Percentiles rank a stretch among this genome's conserved stretches.
phyloP scores from a whole-genome alignment of 139 green algal species.

The Chlorella ohadii region DNA sequence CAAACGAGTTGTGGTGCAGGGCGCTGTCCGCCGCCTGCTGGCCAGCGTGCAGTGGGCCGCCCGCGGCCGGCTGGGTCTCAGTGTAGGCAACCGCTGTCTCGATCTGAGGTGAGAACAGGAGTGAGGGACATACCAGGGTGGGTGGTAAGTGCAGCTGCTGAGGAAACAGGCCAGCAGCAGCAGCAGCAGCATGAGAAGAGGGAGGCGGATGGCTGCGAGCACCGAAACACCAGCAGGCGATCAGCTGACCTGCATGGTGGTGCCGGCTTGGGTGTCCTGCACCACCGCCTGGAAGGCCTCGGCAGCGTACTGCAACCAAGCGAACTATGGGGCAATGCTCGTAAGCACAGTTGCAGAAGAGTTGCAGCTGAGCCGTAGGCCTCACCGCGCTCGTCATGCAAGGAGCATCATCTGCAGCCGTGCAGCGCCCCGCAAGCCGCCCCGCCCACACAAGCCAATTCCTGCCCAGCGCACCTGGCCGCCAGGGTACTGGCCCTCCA shows the following conservation, averaged over 20 bases:
- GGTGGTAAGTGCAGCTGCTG: background rate
- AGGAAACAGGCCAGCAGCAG: background rate
- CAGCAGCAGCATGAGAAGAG: background rate
- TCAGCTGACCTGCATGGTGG: background rate
- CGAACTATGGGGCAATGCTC: too few relatives aligned
- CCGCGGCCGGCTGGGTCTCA: background rate
- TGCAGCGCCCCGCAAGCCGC: too few relatives aligned
- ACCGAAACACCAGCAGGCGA: background rate
- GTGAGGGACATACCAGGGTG: background rate
- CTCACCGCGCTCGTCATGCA: too few relatives aligned
- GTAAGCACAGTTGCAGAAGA: too few relatives aligned
- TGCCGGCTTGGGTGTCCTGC: background rate
- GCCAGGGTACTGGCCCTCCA: background rate
- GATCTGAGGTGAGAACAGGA: background rate
- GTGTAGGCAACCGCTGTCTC: background rate
- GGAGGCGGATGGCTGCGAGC: too few relatives aligned
- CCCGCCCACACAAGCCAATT: too few relatives aligned
- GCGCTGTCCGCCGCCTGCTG: background rate
- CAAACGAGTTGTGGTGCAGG: constrained; percentile 34
- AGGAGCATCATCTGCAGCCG: too few relatives aligned
- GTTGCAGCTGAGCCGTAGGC: too few relatives aligned
- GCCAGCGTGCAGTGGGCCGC: background rate
- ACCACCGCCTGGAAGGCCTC: background rate
- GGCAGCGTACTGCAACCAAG: background rate
- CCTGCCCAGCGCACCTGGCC: background rate